Percentiles rank a stretch among this genome's conserved stretches.
Conservation (phyloP, 2,329 filamentous ascomycete genomes). For the Cordyceps tenuipes region DNA sequence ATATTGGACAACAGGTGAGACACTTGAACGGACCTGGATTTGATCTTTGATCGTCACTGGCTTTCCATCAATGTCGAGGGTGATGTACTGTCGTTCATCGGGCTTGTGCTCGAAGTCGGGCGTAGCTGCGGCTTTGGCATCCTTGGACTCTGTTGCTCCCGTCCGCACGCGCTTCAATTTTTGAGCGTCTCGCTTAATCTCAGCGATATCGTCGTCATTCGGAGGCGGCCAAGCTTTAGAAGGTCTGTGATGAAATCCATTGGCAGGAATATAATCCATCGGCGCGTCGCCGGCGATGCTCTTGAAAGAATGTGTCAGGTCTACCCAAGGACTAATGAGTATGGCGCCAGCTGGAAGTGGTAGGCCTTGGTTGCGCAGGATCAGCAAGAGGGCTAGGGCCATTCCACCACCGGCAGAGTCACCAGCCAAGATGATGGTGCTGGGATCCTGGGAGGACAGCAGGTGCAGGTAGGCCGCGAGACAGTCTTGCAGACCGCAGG, state of each 20-base stretch:
- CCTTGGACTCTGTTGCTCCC: not conserved
- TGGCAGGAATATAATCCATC: constrained; percentile 78
- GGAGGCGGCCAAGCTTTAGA: constrained; percentile 89
- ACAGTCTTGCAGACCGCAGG: constrained; percentile 85
- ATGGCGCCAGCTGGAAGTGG: constrained; percentile 84
- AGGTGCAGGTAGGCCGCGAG: constrained; percentile 81
- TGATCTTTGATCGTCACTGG: constrained; percentile 75
- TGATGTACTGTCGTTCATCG: constrained; percentile 34
- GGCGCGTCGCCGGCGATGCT: constrained; percentile 67
- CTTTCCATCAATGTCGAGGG: constrained; percentile 63
- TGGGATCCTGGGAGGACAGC: constrained; percentile 65
- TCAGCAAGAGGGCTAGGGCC: constrained; percentile 71
- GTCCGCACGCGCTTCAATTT: constrained; percentile 25
- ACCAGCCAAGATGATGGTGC: constrained; percentile 77
- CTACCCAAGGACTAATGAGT: constrained; percentile 90
- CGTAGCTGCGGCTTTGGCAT: not conserved
- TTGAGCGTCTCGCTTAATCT: constrained; percentile 43
- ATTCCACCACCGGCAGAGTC: constrained; percentile 93
- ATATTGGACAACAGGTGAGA: not conserved
- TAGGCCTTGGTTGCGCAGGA: constrained; percentile 71
- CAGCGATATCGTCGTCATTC: constrained; percentile 62
- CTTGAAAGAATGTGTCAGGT: constrained; percentile 90
- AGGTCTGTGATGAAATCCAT: constrained; percentile 85
- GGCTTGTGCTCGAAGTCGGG: not conserved
- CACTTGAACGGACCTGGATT: constrained; percentile 62